Evolutionary conservation across 1,284 basidiomycete genomes (phyloP), one percentile per base, ranked within the genome.

Genomic region (Tilletia setariae): DNA sequence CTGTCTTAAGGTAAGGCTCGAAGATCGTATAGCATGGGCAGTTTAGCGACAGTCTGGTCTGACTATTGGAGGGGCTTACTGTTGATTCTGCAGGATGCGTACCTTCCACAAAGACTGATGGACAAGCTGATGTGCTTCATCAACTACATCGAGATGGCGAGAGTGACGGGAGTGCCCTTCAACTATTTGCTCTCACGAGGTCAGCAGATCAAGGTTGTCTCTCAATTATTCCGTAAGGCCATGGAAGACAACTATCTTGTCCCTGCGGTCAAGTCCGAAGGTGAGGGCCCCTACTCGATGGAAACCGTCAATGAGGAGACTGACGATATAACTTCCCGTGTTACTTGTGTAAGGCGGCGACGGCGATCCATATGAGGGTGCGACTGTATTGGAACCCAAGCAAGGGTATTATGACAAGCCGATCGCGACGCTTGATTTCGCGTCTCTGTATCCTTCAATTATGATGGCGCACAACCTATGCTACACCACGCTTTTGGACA

Each of bases 381-480:
- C 80, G 13, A 82, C 80, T 8, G 80, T 82, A 1, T 68, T 82
- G 19, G 80, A 82, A 61, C 80, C 80, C n/a, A 76, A 77, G 63
- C 76, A 79, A 35, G 80, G 80, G 53, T 82, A 82, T 74, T 82
- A 82, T 59, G 79, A 82, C 70, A 72, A 72, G 64, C 80, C 80
- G 28, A 76, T 82, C 40, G 76, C 80, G 19, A 82, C 80, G 16
- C 73, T 82, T 42, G 80, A 82, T 74, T 82, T 82, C 68, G 79
- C 79, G 3, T 82, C 80, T 35, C 76, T 82, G 28, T 82, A 82
- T 46, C 80, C 80, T 1, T 81, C 79, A 6, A 81, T 82, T 67
- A 82, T 82, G 80, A 81, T 81, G 80, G 80, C 79, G 19, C 80
- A 82, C 72, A 82, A 82, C 65, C 72, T 82, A 25, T 82, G 80